Evolutionary conservation across 2,329 filamentous ascomycete species (phyloP), one percentile per base, ranked within the genome.

Genomic region (Trichoderma hamatum): DNA sequence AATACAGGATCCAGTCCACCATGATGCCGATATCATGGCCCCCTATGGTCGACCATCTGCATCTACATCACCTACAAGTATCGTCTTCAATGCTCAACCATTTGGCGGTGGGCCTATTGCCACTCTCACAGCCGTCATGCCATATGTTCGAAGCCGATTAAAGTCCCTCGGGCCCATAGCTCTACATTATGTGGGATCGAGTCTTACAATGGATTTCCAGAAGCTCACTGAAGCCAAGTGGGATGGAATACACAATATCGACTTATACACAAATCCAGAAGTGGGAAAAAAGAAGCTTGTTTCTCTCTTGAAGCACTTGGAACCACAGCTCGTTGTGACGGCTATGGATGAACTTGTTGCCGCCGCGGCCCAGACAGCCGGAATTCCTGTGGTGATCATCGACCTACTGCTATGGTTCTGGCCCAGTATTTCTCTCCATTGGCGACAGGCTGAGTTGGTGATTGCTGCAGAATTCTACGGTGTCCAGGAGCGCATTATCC

Each of bases 181-280:
- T 6, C 28, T 67, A 19, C 65, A 67, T 49, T 67, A 67, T 14
- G 65, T 67, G 19, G 65, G 65, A 67, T 67, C 65, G 1, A 67
- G 56, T 13, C 28, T 60, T 13, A 21, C 65, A 10, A 59, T 67
- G 55, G 65, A 59, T 1, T 52, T 67, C 2, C 65, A 60, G 0
- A 67, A 52, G 3, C 65, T 61, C 3, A 54, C 16, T 1, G 3
- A 60, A 34, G 9, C 55, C n/a, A 56, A 60, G 2, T 60, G 65
- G 65, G 56, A 67, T 30, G 39, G 56, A 0, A 21, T 39, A n/a
- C 32, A 67, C 16, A 4, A 61, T 1, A 19, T 67, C 19, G 65
- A 67, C 30, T n/a, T 67, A 24, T 67, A 52, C 32, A 28, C 39
- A n/a, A 34, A 61, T 43, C 54, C 64, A 13, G 64, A 67, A 5